These are phyloP conservation scores for Globisporangium cystogenes DNA, from an alignment of 352 stramenopile genomes.

Conservation along the genomic window DNA sequence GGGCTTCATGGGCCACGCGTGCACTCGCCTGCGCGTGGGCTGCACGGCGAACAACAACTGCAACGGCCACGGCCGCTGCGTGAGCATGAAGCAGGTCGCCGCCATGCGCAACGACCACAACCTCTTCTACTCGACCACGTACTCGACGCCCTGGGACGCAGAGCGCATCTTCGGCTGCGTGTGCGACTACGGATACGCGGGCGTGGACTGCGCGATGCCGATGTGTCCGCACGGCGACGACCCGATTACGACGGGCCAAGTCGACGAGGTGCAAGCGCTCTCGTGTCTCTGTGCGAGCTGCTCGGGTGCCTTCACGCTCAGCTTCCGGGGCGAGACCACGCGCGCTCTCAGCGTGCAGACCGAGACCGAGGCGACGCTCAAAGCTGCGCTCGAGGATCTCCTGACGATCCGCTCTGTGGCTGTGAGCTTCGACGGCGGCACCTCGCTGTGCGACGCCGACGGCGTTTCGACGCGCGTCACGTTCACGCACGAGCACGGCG, in stretches of 20 bases:
- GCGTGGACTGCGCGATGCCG: conserved; percentile 77
- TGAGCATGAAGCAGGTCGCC: conserved; percentile 59
- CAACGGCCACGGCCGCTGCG: conserved; percentile 86
- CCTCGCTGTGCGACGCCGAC: conserved; percentile 34
- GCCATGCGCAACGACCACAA: conserved; percentile 57
- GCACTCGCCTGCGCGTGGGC: conserved; percentile 38
- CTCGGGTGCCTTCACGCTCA: conserved; percentile 56
- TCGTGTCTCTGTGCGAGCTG: conserved; percentile 59
- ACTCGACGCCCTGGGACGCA: conserved; percentile 76
- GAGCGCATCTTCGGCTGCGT: conserved; percentile 80
- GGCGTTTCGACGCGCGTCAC: conserved; percentile 61
- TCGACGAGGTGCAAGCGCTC: conserved; percentile 77
- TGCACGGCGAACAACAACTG: conserved; percentile 72
- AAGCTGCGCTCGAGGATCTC: conserved; percentile 42
- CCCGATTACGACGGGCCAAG: conserved; percentile 61
- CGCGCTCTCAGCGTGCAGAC: conserved; percentile 26
- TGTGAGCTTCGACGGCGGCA: conserved; percentile 40
- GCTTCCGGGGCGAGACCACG: conserved; percentile 50
- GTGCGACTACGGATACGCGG: conserved; percentile 88
- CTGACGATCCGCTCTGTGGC: conserved; percentile 41
- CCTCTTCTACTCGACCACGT: conserved; percentile 46
- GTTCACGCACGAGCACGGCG: conserved; percentile 62
- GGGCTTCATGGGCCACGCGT: conserved; percentile 65
- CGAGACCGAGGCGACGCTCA: conserved; percentile 39
- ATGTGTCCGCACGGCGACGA: conserved; percentile 88